A percentile compares a stretch with the other conserved stretches of the same genome.
phyloP scores from a whole-genome alignment of 1,139 yeast species.

The Yamadazyma triangularis region DNA sequence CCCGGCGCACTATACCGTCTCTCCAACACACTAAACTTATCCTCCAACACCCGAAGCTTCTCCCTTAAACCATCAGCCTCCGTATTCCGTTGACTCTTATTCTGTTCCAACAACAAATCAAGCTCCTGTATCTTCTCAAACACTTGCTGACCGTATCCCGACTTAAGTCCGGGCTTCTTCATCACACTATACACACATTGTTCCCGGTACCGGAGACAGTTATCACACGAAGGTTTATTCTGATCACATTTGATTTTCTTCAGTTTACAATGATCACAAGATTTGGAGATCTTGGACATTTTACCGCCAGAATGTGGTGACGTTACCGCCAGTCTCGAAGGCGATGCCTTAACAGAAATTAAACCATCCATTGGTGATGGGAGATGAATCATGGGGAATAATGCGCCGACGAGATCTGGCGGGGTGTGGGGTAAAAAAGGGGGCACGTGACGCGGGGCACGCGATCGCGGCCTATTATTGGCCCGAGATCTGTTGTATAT shows the following conservation, averaged over 20 bases:
- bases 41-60: slow-evolving; percentile 8
- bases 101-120: slow-evolving; percentile 8
- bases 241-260: slow-evolving; percentile 34
- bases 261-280: slow-evolving; percentile 32
- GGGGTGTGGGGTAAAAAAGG: no score
- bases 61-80: slow-evolving; percentile 7
- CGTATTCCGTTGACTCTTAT: slow-evolving; percentile 1
- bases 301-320: no score
- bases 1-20: no score
- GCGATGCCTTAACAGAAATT: no score
- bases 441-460: no score
- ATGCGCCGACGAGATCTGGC: no score
- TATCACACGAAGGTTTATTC: slow-evolving; percentile 26
- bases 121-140: slow-evolving; percentile 14
- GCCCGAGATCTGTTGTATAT: no score
- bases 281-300: slow-evolving; percentile 18
- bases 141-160: slow-evolving; percentile 26
- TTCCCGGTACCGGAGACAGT: slow-evolving; percentile 22
- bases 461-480: no score
- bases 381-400: no score
- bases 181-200: slow-evolving; percentile 25
- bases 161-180: slow-evolving; percentile 25
- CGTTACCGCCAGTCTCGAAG: no score
- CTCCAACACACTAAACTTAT: slow-evolving; percentile 7
- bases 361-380: no score